Evolutionary conservation across 768 basidiomycete species (phyloP), one percentile per base, ranked within the genome.

Genomic region (Cystobasidium onofrii): DNA sequence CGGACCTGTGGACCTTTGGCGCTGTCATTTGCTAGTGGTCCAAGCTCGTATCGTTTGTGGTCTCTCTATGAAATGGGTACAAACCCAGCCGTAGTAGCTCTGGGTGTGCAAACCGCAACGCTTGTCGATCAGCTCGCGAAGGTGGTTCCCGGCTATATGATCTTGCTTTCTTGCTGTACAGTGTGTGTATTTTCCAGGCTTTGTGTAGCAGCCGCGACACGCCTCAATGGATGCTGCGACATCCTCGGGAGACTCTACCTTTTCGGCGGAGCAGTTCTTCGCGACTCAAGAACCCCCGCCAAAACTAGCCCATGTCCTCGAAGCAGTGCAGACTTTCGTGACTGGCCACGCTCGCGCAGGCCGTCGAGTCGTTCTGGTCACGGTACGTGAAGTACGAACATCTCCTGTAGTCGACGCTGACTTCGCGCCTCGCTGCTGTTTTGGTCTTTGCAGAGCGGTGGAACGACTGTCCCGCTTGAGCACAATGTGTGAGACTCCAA

Each of bases 381-480:
- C 96, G 75, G 94, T 97, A 80, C 82, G 90, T 82, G 12, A 27
- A 10, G 57, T 7, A 13, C 29, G 54, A n/a, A 27, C 6, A 15
- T 12, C 57, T 15, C 36, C 0, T 1, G 43, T 44, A 60, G 3
- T 29, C 6, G 33, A 34, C 25, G 27, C 57, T 60, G 33, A 60
- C 33, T 39, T 39, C n/a, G 39, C 18, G 29, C 46, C 27, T 31
- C 34, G 43, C 31, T 17, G 34, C 29, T 27, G 44, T 15, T 27
- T 54, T 41, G 13, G 55, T 39, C 13, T 31, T 34, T 25, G 27
- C 78, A 98, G 96, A 97, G 94, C 80, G 96, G 95, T 70, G 95
- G 96, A 74, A 99, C 96, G 20, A 98, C 94, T 1, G 95, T 98
- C 7, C 95, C 95, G 1, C 83, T 99, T 74, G 96, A 99, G 84